phyloP scores from a whole-genome alignment of 768 basidiomycete species.

The Kondoa malvinella region DNA sequence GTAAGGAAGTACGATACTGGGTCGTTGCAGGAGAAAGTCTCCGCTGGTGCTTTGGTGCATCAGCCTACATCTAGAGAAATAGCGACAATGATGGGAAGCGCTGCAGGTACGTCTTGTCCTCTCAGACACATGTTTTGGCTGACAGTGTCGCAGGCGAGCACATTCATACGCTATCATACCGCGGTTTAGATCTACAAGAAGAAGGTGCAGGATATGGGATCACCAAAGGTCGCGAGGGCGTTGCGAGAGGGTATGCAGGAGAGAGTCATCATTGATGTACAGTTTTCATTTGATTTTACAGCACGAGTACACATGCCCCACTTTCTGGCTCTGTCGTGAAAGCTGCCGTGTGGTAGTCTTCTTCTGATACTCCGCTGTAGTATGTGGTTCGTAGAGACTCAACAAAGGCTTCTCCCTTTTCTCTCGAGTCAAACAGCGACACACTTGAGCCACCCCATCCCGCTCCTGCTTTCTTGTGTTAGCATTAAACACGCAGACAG shows the following conservation, averaged over 20 bases:
- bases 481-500: not conserved
- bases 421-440: not conserved
- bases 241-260: conserved; percentile 62
- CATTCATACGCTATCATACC: conserved; percentile 54
- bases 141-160: conserved; percentile 40
- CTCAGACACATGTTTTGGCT: not conserved
- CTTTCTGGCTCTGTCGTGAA: conserved; percentile 19
- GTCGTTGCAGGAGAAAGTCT: not conserved
- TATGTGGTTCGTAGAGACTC: conserved; percentile 3
- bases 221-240: conserved; percentile 76
- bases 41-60: conserved; percentile 5
- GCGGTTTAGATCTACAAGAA: conserved; percentile 64
- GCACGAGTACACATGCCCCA: conserved; percentile 15
- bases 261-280: conserved; percentile 30
- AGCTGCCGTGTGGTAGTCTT: conserved; percentile 9
- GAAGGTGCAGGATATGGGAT: conserved; percentile 56
- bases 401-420: not conserved
- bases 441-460: conserved; percentile 18
- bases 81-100: conserved; percentile 18
- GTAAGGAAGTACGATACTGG: conserved; percentile 20
- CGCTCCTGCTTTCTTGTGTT: conserved; percentile 26
- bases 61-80: conserved; percentile 8
- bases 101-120: conserved; percentile 15
- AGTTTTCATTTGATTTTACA: not conserved
- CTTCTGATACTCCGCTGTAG: conserved; percentile 11